Percentiles rank a stretch among this genome's conserved stretches.
phyloP scores from a whole-genome alignment of 495 filamentous ascomycete genomes.

The Poronia punctata region DNA sequence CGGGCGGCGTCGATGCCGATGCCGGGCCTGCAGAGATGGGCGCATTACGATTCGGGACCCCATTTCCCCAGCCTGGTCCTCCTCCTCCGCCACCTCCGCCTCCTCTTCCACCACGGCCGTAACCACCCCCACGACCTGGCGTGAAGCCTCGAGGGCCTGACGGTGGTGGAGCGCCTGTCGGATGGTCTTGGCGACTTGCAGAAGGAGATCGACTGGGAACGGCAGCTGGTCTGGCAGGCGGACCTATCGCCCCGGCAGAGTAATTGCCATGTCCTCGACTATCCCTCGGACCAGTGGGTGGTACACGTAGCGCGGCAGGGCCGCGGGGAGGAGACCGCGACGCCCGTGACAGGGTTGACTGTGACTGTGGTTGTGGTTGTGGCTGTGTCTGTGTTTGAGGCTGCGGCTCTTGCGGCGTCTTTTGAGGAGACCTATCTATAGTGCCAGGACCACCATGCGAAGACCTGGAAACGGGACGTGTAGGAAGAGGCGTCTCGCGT shows the following conservation, averaged over 20 bases:
- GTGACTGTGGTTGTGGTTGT: too few relatives aligned
- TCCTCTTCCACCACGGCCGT: constrained; percentile 31
- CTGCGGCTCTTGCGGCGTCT: constrained; percentile 22
- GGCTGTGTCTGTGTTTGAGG: too few relatives aligned
- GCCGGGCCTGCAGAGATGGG: constrained; percentile 26
- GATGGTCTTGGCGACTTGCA: constrained; percentile 27
- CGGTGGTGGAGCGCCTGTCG: constrained; percentile 34
- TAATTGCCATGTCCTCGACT: constrained; percentile 31
- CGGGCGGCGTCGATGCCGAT: constrained; percentile 19
- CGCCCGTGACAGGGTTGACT: constrained; percentile 10
- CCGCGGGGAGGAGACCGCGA: constrained; percentile 39
- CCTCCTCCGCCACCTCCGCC: constrained; percentile 31
- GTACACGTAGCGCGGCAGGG: constrained; percentile 39
- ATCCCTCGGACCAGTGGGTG: constrained; percentile 39
- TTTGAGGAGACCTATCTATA: constrained; percentile 23
- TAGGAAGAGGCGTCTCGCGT: constrained; percentile 30
- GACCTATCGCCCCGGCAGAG: constrained; percentile 21
- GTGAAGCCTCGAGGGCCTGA: constrained; percentile 43
- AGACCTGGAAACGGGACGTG: constrained; percentile 25
- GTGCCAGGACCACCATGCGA: constrained; percentile 13
- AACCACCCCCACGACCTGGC: constrained; percentile 28
- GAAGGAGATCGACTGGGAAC: constrained; percentile 17
- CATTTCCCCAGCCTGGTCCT: constrained; percentile 28
- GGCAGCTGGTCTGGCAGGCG: constrained; percentile 24
- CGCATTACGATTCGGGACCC: constrained; percentile 27